Conservation (phyloP, 2,329 filamentous ascomycete genomes). For the Sclerotinia glacialis region DNA sequence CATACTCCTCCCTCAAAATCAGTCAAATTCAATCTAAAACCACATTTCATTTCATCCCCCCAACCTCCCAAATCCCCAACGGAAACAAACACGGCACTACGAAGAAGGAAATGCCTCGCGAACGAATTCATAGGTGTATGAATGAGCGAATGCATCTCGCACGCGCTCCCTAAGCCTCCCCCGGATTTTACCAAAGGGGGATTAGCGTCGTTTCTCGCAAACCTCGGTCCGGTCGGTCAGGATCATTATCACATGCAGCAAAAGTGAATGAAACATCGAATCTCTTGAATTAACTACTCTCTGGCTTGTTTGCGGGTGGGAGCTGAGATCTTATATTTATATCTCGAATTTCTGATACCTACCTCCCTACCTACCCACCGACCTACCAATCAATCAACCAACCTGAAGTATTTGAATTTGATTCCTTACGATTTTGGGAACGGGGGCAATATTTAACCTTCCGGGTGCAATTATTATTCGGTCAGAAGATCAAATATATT, state of each 20-base stretch:
- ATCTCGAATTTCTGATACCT: too few relatives aligned
- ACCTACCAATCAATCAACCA: too few relatives aligned
- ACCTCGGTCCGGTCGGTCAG: too few relatives aligned
- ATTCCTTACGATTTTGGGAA: background rate
- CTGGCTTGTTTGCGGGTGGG: too few relatives aligned
- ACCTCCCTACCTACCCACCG: too few relatives aligned
- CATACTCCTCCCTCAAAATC: too few relatives aligned
- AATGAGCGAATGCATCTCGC: background rate
- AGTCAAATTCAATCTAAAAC: too few relatives aligned
- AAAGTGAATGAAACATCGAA: too few relatives aligned
- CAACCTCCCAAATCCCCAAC: background rate
- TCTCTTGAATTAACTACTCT: too few relatives aligned
- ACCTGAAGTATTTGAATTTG: background rate
- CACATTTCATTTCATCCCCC: background rate
- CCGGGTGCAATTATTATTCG: background rate
- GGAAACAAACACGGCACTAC: background rate
- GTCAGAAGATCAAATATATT: background rate
- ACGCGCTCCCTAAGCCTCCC: constrained; percentile 7
- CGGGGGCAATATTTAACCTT: background rate
- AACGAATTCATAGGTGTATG: background rate
- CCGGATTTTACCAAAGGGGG: constrained; percentile 13
- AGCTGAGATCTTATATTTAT: too few relatives aligned
- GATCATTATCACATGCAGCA: constrained; percentile 19
- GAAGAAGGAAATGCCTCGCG: background rate
- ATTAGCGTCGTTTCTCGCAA: background rate